phyloP scores from a whole-genome alignment of 2,329 filamentous ascomycete genomes.

The Chrysosporium queenslandicum region DNA sequence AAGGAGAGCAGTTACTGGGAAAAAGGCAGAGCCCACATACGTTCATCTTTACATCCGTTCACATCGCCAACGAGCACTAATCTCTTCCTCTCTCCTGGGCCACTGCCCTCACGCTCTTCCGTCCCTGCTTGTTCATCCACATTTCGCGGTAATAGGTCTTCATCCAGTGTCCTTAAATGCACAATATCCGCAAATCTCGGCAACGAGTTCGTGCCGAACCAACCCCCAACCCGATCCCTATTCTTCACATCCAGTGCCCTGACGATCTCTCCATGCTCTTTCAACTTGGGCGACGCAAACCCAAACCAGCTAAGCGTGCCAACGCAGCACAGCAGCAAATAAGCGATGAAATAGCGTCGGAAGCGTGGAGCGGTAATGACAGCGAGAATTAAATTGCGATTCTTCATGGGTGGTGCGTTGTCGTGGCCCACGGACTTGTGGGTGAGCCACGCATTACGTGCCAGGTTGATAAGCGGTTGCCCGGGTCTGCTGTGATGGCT shows the following conservation, averaged over 20 bases:
- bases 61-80: conserved; percentile 84
- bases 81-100: conserved; percentile 44
- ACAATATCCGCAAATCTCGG: conserved; percentile 43
- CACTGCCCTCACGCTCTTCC: conserved; percentile 21
- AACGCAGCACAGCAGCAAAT: conserved; percentile 26
- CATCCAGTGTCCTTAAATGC: conserved; percentile 42
- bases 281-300: conserved; percentile 25
- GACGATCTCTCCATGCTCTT: conserved; percentile 26
- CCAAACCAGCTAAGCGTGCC: conserved; percentile 29
- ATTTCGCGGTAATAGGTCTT: conserved; percentile 41
- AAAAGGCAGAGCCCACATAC: conserved; percentile 32
- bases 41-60: conserved; percentile 68
- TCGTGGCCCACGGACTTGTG: conserved; percentile 22
- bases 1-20: too few relatives aligned
- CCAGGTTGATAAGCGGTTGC: conserved; percentile 31
- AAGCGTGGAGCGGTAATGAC: conserved; percentile 34
- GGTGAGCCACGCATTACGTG: conserved; percentile 32
- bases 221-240: conserved; percentile 25
- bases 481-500: neutral
- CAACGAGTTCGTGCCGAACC: conserved; percentile 41
- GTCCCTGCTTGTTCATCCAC: too few relatives aligned
- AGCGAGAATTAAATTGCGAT: conserved; percentile 21
- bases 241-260: conserved; percentile 26
- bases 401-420: conserved; percentile 16
- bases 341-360: conserved; percentile 32